Base-by-base conservation (phyloP, 345 rosid genomes). In the Euphorbia peplus region DNA sequence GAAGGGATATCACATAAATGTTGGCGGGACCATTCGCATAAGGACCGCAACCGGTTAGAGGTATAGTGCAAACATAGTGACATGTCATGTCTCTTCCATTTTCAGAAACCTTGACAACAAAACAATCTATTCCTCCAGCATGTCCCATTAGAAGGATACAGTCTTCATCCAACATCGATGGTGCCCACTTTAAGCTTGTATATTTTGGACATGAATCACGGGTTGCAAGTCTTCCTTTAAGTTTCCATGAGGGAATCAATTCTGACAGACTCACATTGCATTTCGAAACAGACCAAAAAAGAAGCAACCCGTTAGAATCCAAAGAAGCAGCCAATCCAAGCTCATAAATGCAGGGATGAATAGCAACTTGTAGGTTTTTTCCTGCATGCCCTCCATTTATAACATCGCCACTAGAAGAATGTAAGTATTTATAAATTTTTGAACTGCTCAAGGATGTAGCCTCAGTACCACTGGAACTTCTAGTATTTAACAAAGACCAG, bases 161-260 rank as follows among this genome's bases (percentile, higher is more conserved):
- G 63, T 88, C 90, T 64, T 83, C 86, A 73, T 71, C 71, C 74
- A 81, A 74, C 51, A 82, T 46, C 52, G 88, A 80, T 58, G 98
- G 85, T 70, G 89, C 96, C 98, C 98, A 93, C 51, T 79, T 81
- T 80, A 93, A 66, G 84, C 96, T 81, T 58, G 97, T 86, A 80
- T 82, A 89, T 76, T 79, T 82, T 24, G 76, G 67, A 63, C 73
- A 77, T 21, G 68, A 67, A 68, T 73, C 81, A 53, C 66, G 68
- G 66, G 78, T 83, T 63, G 41, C 77, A 70, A 86, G 78, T 74
- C 85, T 83, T 77, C 89, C 91, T 70, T 82, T 73, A 68, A 79
- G 71, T 69, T 77, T 87, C 96, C 95, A 88, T 7, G 83, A 46
- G 60, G 95, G 79, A 76, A 48, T 75, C 60, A 78, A 70, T 64